A percentile compares a stretch with the other conserved stretches of the same genome.
These are phyloP conservation scores for Vanrija humicola DNA, from an alignment of 1,284 basidiomycete genomes.

Conservation along the genomic window DNA sequence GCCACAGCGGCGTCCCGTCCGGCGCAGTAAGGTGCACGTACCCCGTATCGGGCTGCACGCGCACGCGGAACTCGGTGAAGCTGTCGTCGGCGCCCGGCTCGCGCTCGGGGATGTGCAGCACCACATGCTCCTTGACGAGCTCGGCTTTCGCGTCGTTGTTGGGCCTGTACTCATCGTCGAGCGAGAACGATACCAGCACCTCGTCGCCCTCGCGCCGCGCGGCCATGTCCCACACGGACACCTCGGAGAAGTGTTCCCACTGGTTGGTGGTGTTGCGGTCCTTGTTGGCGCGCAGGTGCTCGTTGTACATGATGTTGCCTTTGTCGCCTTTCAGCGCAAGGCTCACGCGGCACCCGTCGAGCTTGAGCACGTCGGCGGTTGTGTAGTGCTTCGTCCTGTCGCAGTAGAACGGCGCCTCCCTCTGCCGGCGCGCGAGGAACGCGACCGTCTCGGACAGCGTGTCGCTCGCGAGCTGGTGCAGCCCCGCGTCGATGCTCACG, in stretches of 20 bases:
- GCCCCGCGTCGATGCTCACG: constrained; percentile 23
- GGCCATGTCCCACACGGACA: no score
- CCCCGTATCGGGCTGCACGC: constrained; percentile 9
- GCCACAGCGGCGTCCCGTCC: neutral
- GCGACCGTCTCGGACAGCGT: constrained; percentile 8
- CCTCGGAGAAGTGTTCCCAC: no score
- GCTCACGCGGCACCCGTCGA: constrained; percentile 23
- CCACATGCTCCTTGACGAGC: neutral
- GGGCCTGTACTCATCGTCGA: no score
- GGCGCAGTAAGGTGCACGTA: constrained; percentile 1
- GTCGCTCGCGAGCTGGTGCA: constrained; percentile 14
- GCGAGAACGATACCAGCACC: no score
- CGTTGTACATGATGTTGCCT: no score
- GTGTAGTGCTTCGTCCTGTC: no score
- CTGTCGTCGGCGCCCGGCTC: no score
- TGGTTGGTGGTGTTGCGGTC: no score
- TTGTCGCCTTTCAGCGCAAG: neutral
- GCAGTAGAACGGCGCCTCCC: no score
- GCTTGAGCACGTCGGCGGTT: constrained; percentile 9
- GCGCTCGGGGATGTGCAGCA: neutral
- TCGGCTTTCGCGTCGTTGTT: no score
- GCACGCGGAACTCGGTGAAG: neutral
- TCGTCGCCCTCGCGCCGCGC: no score
- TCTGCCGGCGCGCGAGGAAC: constrained; percentile 1
- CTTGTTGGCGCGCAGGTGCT: no score